Conservation (phyloP, 805 yeast species). For the Jamesozyma lodderae region DNA sequence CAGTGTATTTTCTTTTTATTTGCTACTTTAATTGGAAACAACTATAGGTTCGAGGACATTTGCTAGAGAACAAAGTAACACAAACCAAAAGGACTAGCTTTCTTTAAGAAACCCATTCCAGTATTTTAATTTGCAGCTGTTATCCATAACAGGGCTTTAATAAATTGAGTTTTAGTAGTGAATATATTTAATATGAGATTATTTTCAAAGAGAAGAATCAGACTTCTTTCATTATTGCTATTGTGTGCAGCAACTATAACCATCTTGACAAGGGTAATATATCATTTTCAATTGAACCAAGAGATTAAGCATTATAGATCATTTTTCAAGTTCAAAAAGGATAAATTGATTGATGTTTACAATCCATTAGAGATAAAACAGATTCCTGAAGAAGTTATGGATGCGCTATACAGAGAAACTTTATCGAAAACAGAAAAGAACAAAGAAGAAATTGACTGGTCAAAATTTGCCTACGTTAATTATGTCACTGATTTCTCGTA, state of each 20-base stretch:
- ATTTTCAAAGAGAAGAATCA: slow-evolving; percentile 20
- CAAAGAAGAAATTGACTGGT: slow-evolving; percentile 32
- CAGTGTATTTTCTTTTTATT: too few species aligned
- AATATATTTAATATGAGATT: slow-evolving; percentile 16
- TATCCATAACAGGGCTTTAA: too few species aligned
- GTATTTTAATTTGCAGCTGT: too few species aligned
- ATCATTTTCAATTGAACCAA: slow-evolving; percentile 25
- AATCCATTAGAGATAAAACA: slow-evolving; percentile 27
- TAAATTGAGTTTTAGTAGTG: too few species aligned
- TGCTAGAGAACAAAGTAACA: too few species aligned
- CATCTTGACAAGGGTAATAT: slow-evolving; percentile 14
- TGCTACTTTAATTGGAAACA: too few species aligned
- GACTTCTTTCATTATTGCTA: slow-evolving; percentile 9
- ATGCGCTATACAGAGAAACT: slow-evolving; percentile 13
- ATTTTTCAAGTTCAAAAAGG: slow-evolving; percentile 21
- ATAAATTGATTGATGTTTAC: slow-evolving; percentile 16
- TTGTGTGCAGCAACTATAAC: slow-evolving; percentile 8
- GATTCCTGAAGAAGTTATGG: slow-evolving; percentile 22
- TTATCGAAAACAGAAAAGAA: slow-evolving; percentile 7
- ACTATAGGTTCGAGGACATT: too few species aligned
- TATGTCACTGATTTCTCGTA: slow-evolving; percentile 49
- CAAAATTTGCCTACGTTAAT: slow-evolving; percentile 45
- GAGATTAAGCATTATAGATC: slow-evolving; percentile 24
- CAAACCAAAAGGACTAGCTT: too few species aligned
- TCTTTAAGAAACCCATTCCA: too few species aligned